phyloP scores from a whole-genome alignment of 1,139 yeast species.

The Schwanniomyces etchellsii region DNA sequence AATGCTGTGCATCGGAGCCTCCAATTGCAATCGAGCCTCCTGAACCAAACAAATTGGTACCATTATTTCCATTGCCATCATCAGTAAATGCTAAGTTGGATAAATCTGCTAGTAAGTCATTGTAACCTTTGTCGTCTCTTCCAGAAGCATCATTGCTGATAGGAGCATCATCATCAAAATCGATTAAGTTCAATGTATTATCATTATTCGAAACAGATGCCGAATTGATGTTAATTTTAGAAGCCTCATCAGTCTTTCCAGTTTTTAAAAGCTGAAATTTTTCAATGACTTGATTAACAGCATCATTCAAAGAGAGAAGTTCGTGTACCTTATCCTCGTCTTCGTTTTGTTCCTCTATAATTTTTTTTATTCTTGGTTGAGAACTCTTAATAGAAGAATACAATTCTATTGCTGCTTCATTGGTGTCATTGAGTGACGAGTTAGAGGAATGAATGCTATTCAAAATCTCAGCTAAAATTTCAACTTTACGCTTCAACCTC shows the following conservation, averaged over 20 bases:
- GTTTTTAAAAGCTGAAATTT: slow-evolving; percentile 63
- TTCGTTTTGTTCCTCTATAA: slow-evolving; percentile 63
- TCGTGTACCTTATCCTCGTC: slow-evolving; percentile 65
- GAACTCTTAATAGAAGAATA: slow-evolving; percentile 76
- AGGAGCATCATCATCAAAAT: slow-evolving; percentile 54
- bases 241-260: slow-evolving; percentile 61
- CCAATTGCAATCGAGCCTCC: slow-evolving; percentile 44
- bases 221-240: slow-evolving; percentile 41
- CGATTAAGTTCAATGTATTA: slow-evolving; percentile 59
- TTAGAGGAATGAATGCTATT: slow-evolving; percentile 46
- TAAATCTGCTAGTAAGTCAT: slow-evolving; percentile 69
- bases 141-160: slow-evolving; percentile 28
- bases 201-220: slow-evolving; percentile 28
- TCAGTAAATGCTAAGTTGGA: slow-evolving; percentile 51
- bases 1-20: slow-evolving; percentile 8
- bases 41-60: slow-evolving; percentile 41
- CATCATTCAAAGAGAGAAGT: slow-evolving; percentile 68
- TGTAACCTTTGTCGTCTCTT: slow-evolving; percentile 45
- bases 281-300: slow-evolving; percentile 61
- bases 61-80: slow-evolving; percentile 23
- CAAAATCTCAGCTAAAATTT: slow-evolving; percentile 85
- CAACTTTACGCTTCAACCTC: slow-evolving; percentile 83
- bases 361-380: slow-evolving; percentile 81
- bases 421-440: slow-evolving; percentile 43
- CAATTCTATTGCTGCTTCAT: slow-evolving; percentile 74